phyloP scores from a whole-genome alignment of 768 basidiomycete genomes.

The Mrakia blollopis region DNA sequence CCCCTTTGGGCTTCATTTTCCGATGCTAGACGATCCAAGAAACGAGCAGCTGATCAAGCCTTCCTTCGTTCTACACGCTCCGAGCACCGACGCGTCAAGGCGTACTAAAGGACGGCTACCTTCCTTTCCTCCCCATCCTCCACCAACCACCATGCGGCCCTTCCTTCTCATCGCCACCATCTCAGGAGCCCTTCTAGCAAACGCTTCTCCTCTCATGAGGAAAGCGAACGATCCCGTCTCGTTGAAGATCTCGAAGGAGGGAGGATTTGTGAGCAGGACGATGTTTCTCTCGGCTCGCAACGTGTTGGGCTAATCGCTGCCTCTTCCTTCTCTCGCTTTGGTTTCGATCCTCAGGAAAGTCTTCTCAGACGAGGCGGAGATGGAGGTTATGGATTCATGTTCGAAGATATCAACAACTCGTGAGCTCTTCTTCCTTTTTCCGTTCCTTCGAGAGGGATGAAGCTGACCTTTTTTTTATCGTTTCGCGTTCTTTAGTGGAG shows the following conservation, averaged over 20 bases:
- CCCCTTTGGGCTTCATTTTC: neutral
- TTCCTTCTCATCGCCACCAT: neutral
- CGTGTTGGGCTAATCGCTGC: neutral
- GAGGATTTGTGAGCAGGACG: neutral
- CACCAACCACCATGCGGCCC: neutral
- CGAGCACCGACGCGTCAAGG: neutral
- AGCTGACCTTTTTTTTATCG: neutral
- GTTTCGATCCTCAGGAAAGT: neutral
- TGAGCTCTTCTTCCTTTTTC: neutral
- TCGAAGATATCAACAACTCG: conserved; percentile 20
- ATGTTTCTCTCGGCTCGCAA: neutral
- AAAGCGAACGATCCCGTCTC: neutral
- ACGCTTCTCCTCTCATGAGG: neutral
- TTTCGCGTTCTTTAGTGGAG: neutral
- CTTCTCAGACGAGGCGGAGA: neutral
- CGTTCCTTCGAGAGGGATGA: neutral
- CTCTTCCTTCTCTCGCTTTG: neutral
- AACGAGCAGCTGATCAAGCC: neutral
- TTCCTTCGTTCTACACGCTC: neutral
- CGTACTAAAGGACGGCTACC: neutral
- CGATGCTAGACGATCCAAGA: neutral
- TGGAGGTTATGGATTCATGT: conserved; percentile 11
- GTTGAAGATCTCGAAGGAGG: neutral
- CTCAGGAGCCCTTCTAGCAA: neutral
- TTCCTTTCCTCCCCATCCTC: neutral